Evolutionary conservation across 2,329 filamentous ascomycete species (phyloP).

Genomic region (Cladophialophora yegresii): DNA sequence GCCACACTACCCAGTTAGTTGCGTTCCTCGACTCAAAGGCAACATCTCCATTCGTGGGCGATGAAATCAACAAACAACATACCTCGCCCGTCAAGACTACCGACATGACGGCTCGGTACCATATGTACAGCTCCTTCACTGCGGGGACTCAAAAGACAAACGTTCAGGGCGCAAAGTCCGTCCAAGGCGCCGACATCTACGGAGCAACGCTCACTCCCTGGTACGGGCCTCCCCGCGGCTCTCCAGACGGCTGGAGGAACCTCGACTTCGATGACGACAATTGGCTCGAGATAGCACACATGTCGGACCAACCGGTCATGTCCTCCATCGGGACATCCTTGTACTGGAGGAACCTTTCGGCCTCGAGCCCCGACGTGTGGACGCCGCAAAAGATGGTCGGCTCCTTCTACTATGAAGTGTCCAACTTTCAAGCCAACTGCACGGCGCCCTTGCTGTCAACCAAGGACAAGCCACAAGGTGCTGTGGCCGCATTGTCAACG

Average conservation of each 20-base stretch:
- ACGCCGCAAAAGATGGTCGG: conserved; percentile 19
- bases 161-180: conserved; percentile 7
- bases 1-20: conserved; percentile 12
- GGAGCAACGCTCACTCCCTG: conserved; percentile 20
- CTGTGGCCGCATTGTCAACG: conserved; percentile 8
- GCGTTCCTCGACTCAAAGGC: conserved; percentile 7
- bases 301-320: conserved; percentile 19
- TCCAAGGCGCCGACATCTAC: conserved; percentile 19
- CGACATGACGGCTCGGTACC: conserved; percentile 20
- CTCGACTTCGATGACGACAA: conserved; percentile 13
- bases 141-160: conserved; percentile 19
- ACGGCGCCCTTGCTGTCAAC: conserved; percentile 15
- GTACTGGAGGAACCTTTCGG: conserved; percentile 9
- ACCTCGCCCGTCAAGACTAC: conserved; percentile 7
- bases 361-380: neutral
- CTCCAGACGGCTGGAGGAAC: neutral
- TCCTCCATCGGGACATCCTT: conserved; percentile 18
- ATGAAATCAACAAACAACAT: conserved; percentile 11
- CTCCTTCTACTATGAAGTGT: conserved; percentile 11
- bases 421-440: conserved; percentile 20
- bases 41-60: conserved; percentile 13
- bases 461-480: conserved; percentile 8
- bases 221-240: conserved; percentile 14
- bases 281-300: conserved; percentile 16
- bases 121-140: conserved; percentile 19